phyloP scores from a whole-genome alignment of 176 grass and related monocot genomes.

The Oryza australiensis region DNA sequence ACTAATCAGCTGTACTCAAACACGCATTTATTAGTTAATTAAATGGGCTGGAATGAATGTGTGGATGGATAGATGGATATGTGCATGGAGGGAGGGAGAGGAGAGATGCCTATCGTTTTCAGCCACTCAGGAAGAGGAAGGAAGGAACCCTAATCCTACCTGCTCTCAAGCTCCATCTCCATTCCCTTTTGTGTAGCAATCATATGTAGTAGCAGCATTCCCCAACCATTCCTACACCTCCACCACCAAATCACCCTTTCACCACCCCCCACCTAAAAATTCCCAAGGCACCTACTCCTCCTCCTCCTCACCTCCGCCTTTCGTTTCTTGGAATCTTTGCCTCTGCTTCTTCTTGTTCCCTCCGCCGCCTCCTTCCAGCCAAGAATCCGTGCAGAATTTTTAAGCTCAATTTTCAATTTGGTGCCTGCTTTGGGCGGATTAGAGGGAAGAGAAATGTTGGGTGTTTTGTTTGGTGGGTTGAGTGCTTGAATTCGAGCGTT shows the following conservation, averaged over 20 bases:
- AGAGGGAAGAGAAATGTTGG: neutral
- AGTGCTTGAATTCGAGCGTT: neutral
- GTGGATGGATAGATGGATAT: neutral
- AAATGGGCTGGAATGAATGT: neutral
- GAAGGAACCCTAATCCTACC: conserved; percentile 30
- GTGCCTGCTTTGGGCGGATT: neutral
- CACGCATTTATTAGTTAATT: conserved; percentile 4
- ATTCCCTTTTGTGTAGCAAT: neutral
- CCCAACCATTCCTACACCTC: conserved; percentile 16
- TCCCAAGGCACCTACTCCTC: conserved; percentile 19
- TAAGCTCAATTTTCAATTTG: conserved; percentile 18
- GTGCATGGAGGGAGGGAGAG: neutral
- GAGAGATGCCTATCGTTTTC: conserved; percentile 32
- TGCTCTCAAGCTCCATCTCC: conserved; percentile 16
- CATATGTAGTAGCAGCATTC: neutral
- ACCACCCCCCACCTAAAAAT: conserved; percentile 7
- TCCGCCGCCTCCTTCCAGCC: neutral
- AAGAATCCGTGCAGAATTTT: conserved; percentile 8
- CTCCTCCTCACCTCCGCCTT: neutral
- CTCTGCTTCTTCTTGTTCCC: neutral
- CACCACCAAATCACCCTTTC: conserved; percentile 4
- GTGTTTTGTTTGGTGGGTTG: neutral
- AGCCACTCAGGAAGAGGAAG: neutral
- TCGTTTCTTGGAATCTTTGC: conserved; percentile 16
- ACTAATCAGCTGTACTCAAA: neutral